Evolutionary conservation across 345 rosid species (phyloP).

Genomic region (Physaria fendleri): DNA sequence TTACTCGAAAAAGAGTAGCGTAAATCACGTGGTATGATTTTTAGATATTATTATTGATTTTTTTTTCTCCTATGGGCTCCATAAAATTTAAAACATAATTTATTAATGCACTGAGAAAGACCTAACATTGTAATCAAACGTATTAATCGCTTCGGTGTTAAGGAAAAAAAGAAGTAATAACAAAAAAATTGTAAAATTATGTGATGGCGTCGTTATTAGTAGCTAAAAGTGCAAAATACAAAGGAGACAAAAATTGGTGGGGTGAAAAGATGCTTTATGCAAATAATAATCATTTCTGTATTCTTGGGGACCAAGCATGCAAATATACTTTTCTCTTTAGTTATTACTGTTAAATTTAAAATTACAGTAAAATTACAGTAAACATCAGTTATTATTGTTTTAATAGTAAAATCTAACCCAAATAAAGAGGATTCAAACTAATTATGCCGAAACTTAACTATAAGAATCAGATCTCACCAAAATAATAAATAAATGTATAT

Average conservation of each 20-base stretch:
- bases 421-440: not conserved
- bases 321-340: not conserved
- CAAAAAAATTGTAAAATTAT: not conserved
- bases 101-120: not conserved
- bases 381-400: not conserved
- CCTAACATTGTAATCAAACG: not conserved
- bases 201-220: not conserved
- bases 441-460: not conserved
- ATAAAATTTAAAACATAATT: not conserved
- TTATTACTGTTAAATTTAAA: not conserved
- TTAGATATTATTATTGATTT: not conserved
- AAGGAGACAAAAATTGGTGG: slow-evolving; percentile 20
- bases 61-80: not conserved
- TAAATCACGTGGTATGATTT: slow-evolving; percentile 11
- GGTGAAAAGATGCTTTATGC: slow-evolving; percentile 12
- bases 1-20: slow-evolving; percentile 17
- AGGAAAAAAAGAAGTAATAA: not conserved
- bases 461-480: not conserved
- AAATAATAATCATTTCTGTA: slow-evolving; percentile 11
- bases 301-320: slow-evolving; percentile 18
- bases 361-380: too few species aligned
- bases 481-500: not conserved
- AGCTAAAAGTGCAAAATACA: not conserved
- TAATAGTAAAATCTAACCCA: not conserved
- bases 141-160: not conserved